Conservation (phyloP, 139 green algal species). For the Diplosphaera chodatii region DNA sequence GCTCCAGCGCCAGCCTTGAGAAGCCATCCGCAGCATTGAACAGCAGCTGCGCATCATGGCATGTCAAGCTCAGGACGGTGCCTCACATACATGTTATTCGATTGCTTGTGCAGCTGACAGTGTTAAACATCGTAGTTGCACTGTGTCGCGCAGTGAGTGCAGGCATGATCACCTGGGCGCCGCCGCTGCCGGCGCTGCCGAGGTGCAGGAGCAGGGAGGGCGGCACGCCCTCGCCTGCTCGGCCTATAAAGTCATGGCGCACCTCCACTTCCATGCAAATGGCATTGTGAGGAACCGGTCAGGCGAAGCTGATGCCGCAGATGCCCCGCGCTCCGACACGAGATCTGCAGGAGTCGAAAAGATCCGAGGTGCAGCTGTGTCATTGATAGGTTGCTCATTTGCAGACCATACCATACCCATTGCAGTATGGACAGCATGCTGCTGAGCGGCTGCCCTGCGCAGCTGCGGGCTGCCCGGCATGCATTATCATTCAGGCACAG, state of each 20-base stretch:
- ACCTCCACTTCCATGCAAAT: neutral
- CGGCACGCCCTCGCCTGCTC: neutral
- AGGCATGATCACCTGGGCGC: neutral
- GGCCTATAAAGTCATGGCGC: neutral
- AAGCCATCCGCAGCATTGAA: slow-evolving; percentile 64
- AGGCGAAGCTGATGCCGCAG: no score
- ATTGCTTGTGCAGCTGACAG: no score
- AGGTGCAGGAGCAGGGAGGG: neutral
- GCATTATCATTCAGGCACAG: neutral
- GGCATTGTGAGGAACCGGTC: no score
- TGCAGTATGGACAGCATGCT: neutral
- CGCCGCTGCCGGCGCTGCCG: neutral
- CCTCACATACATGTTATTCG: no score
- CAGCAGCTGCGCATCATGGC: slow-evolving; percentile 71
- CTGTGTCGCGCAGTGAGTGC: no score
- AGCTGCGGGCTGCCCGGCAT: neutral
- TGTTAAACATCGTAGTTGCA: no score
- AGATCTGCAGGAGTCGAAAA: neutral
- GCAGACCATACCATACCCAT: no score
- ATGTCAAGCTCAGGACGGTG: no score
- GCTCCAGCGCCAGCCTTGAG: slow-evolving; percentile 60
- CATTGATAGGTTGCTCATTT: neutral
- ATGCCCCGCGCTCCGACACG: no score
- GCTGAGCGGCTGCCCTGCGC: neutral
- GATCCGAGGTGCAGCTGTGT: neutral